Evolutionary conservation across 805 yeast genomes (phyloP).

Genomic region (Schwanniomyces polymorphus): DNA sequence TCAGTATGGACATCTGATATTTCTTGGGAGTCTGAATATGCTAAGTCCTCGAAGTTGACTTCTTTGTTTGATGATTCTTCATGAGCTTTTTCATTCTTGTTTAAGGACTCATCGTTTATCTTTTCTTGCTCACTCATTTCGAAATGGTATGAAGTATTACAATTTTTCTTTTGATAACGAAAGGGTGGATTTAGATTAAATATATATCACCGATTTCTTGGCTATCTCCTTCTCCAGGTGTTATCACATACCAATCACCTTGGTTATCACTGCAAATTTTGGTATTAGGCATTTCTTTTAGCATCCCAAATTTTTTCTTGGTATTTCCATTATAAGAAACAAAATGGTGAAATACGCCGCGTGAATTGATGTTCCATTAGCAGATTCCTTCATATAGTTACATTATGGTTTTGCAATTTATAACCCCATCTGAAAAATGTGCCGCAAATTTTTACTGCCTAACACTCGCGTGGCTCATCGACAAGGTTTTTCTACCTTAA

Average conservation of each 20-base stretch:
- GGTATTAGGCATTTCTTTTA: background rate
- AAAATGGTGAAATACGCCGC: background rate
- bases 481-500: too few relatives aligned
- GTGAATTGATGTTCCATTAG: background rate
- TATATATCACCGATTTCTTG: background rate
- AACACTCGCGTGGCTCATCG: too few relatives aligned
- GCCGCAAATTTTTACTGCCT: too few relatives aligned
- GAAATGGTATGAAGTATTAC: too few relatives aligned
- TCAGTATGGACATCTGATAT: conserved; percentile 13
- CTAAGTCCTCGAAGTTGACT: background rate
- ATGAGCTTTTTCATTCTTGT: background rate
- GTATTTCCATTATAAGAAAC: background rate
- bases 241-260: background rate
- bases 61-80: background rate
- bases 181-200: background rate
- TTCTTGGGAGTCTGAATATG: conserved; percentile 1
- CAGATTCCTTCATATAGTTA: too few relatives aligned
- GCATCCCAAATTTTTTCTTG: background rate
- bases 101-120: background rate
- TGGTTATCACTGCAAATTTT: background rate
- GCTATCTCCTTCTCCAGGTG: background rate
- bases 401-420: too few relatives aligned
- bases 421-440: too few relatives aligned
- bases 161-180: background rate
- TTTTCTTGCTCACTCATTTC: background rate